Evolutionary conservation across 306 rosid genomes (phyloP), one percentile per base, ranked within the genome.

Genomic region (Comarum palustre): DNA sequence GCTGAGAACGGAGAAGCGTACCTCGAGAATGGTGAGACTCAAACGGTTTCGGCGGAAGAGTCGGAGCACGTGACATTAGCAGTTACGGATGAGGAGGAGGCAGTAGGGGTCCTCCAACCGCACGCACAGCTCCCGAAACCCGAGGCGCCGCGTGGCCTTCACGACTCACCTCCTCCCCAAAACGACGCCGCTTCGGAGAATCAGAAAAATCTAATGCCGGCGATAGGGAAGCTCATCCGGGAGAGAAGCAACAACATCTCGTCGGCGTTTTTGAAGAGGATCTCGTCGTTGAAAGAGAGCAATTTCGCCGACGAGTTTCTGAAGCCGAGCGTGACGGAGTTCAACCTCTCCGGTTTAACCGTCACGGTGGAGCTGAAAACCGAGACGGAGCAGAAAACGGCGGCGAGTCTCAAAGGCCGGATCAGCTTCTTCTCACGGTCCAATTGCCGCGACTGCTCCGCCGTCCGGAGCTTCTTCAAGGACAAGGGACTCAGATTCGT

Each of bases 371-470:
- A 72, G 73, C 59, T 42, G 39, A 93, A 87, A 67, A 68, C 31
- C 65, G 70, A 73, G 38, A 39, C 78, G 8, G 76, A 82, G 12
- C 55, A 19, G 25, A 39, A 51, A 12, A 22, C 32, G 43, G 65
- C 70, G 19, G 60, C 32, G 58, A 0, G 2, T 14, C 54, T 88
- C 27, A 91, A 83, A 76, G 99, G 99, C 0, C 71, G 97, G 70
- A 76, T 95, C 79, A 90, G 84, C 86, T 91, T 95, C 87, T 95
- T 88, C 83, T 91, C 97, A 22, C 80, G 86, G 67, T 95, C 99
- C 16, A 76, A 81, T 59, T 95, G 97, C 71, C 80, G 99, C 36
- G 99, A 95, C 72, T 83, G 96, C 83, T 84, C 90, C 1, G 99
- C 99, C 19, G 97, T 95, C 54, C 70, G 99, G 16, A 78, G 47